These are phyloP conservation scores for Coemansia sp. DNA, from an alignment of 192 early-diverging fungal genomes.

Conservation along the genomic window DNA sequence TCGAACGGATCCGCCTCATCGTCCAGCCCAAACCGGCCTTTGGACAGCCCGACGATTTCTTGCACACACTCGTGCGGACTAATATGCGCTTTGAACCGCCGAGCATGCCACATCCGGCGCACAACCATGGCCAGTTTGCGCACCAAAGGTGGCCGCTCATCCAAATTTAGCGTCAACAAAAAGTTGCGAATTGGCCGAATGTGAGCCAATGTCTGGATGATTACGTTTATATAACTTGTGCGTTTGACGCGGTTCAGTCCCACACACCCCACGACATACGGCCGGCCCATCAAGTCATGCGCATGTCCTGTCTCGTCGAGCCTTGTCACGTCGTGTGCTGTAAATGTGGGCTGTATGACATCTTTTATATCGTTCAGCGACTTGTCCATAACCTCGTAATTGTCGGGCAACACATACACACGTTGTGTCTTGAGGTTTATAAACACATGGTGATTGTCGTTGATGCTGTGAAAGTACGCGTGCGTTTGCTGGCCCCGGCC, in stretches of 20 bases:
- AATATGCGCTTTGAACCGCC: constrained; percentile 91
- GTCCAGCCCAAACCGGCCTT: constrained; percentile 74
- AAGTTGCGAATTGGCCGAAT: constrained; percentile 81
- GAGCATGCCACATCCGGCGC: constrained; percentile 90
- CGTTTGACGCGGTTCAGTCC: constrained; percentile 93
- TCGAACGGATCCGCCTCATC: constrained; percentile 83
- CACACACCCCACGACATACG: constrained; percentile 87
- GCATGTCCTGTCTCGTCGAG: constrained; percentile 64
- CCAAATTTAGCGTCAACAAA: constrained; percentile 58
- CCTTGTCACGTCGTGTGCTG: constrained; percentile 59
- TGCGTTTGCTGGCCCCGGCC: constrained; percentile 87
- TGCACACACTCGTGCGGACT: constrained; percentile 95
- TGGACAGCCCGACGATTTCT: constrained; percentile 83
- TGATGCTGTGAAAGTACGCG: constrained; percentile 94
- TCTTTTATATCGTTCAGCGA: constrained; percentile 93
- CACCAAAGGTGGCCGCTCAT: constrained; percentile 50
- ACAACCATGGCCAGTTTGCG: constrained; percentile 77
- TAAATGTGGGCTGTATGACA: constrained; percentile 80
- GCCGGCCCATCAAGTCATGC: constrained; percentile 82
- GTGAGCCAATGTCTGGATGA: constrained; percentile 85
- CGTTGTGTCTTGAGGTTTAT: constrained; percentile 80
- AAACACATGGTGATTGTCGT: constrained; percentile 95
- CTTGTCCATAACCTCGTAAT: constrained; percentile 82
- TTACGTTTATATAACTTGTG: constrained; percentile 93
- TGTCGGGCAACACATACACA: constrained; percentile 86